phyloP scores from a whole-genome alignment of 208 protist genomes.

The Herpetomonas tarakana region DNA sequence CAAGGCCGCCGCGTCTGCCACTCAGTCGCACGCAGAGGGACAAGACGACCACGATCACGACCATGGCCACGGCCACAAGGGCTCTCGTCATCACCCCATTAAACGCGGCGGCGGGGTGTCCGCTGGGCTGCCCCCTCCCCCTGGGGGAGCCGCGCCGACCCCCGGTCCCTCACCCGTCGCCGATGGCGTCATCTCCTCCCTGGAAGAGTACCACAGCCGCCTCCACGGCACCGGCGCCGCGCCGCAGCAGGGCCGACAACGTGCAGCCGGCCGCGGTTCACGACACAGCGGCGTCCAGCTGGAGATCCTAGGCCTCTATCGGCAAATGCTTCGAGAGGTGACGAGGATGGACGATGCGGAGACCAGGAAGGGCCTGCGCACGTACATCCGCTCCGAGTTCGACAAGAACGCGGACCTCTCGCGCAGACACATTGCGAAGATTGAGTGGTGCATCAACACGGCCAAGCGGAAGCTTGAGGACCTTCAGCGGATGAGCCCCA shows the following conservation, averaged over 20 bases:
- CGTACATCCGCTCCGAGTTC: constrained; percentile 76
- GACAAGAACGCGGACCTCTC: constrained; percentile 55
- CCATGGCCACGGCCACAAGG: neutral
- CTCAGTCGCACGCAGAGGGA: neutral
- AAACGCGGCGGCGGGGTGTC: neutral
- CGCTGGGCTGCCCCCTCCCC: neutral
- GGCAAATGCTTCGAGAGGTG: constrained; percentile 60
- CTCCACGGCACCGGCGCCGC: neutral
- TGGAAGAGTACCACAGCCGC: neutral
- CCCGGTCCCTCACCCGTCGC: neutral
- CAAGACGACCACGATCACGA: constrained; percentile 1
- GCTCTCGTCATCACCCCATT: neutral
- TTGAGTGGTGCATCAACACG: constrained; percentile 84
- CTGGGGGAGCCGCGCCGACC: neutral
- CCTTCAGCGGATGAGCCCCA: constrained; percentile 52
- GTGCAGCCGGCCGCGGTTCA: neutral
- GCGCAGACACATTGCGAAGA: constrained; percentile 61
- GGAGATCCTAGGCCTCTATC: constrained; percentile 71
- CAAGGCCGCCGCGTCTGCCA: neutral
- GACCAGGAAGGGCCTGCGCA: constrained; percentile 36
- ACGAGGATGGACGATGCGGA: constrained; percentile 49
- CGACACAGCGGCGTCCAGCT: constrained; percentile 78
- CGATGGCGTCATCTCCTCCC: constrained; percentile 1
- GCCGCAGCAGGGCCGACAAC: neutral
- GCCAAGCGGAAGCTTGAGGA: constrained; percentile 82